phyloP scores from a whole-genome alignment of 129 eudicot species.

The Mikania micrantha region DNA sequence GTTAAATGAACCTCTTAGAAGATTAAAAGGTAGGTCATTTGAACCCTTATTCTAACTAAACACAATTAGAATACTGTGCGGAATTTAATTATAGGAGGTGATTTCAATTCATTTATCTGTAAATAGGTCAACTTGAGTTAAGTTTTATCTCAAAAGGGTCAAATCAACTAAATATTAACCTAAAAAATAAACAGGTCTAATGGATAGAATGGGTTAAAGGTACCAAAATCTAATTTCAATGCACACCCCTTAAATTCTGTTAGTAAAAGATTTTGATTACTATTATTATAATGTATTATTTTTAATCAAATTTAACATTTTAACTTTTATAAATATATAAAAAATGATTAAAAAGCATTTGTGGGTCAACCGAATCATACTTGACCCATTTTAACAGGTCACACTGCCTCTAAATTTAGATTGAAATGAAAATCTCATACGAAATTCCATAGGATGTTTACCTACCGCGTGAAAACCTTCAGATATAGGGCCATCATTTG shows the following conservation, averaged over 20 bases:
- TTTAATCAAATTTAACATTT: background rate
- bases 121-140: background rate
- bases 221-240: background rate
- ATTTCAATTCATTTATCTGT: background rate
- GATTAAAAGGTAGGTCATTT: background rate
- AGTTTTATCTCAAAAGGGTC: background rate
- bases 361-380: background rate
- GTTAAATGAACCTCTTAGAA: background rate
- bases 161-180: background rate
- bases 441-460: slow-evolving; percentile 12
- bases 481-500: slow-evolving; percentile 85
- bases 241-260: background rate
- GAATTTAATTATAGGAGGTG: background rate
- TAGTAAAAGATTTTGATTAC: background rate
- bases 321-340: background rate
- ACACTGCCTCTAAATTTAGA: background rate
- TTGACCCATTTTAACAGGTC: background rate
- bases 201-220: background rate
- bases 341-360: background rate
- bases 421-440: background rate
- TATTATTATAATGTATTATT: background rate
- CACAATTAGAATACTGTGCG: background rate
- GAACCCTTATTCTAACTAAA: background rate
- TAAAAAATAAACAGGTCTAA: background rate
- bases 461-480: slow-evolving; percentile 66